Percentiles rank a stretch among this genome's conserved stretches.
These are phyloP conservation scores for Colletotrichum cuscutae DNA, from an alignment of 2,329 filamentous ascomycete species.

Conservation along the genomic window DNA sequence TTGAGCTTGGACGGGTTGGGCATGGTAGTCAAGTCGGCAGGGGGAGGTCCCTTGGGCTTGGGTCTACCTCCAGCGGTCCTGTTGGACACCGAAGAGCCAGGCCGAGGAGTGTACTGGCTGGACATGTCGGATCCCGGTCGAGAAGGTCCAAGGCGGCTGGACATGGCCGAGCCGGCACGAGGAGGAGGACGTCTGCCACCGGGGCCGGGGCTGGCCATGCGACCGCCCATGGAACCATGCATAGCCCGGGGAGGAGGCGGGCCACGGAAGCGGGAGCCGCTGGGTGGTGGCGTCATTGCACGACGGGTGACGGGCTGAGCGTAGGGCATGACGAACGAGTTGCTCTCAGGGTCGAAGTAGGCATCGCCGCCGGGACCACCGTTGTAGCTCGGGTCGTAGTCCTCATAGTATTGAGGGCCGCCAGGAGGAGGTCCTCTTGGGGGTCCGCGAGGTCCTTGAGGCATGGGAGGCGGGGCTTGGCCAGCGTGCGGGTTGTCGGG, in stretches of 20 bases:
- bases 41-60: conserved; percentile 72
- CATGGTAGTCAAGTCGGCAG: conserved; percentile 76
- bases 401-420: conserved; percentile 72
- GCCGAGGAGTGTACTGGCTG: conserved; percentile 59
- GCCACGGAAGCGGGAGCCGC: conserved; percentile 56
- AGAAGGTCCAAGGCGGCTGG: conserved; percentile 43
- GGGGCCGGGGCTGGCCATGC: conserved; percentile 57
- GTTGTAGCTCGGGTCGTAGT: conserved; percentile 77
- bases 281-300: conserved; percentile 94
- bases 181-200: conserved; percentile 54
- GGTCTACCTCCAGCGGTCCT: conserved; percentile 45
- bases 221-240: conserved; percentile 58
- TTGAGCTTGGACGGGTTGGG: conserved; percentile 87
- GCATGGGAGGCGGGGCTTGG: conserved; percentile 19
- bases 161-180: conserved; percentile 56
- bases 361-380: conserved; percentile 59
- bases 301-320: conserved; percentile 87
- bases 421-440: conserved; percentile 33
- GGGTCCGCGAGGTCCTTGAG: conserved; percentile 14
- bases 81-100: conserved; percentile 73
- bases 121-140: conserved; percentile 46
- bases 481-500: conserved; percentile 66
- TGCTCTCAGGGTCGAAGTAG: conserved; percentile 74
- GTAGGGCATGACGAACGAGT: conserved; percentile 82
- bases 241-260: conserved; percentile 52